Evolutionary conservation across 1,284 basidiomycete genomes (phyloP), one percentile per base, ranked within the genome.

Genomic region (Cryptococcus wingfieldii): DNA sequence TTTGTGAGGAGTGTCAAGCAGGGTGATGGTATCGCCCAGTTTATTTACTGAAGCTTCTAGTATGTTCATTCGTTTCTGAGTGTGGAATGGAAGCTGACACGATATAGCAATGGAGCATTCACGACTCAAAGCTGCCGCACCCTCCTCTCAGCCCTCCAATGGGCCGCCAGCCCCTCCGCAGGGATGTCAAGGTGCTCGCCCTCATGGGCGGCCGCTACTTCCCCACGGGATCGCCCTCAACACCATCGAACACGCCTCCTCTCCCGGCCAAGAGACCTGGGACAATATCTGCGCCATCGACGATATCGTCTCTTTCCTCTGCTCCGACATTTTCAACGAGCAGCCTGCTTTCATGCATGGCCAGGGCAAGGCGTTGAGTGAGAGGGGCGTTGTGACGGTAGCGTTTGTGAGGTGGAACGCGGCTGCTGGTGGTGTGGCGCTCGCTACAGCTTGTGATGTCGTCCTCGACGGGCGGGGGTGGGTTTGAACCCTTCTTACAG

Each of bases 181-280:
- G 72, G 1, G 63, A 68, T 10, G 69, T 79, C 55, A 73, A 69
- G 49, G 61, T 76, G 0, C 58, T 80, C 27, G 75, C 72, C 16
- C 64, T 80, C 58, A 76, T 80, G 71, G 76, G 73, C 46, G 74
- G 75, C n/a, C 54, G 65, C 34, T 79, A 79, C 71, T 79, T 56
- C 77, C 73, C 31, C 80, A 80, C 63, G 79, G 79, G 34, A 78
- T 80, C 46, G 78, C 78, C 9, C 72, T 80, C 47, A 77, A 79
- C 67, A 76, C 79, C 4, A 79, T 80, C 63, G 77, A 79, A 63
- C 68, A 74, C 19, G 67, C 71, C 23, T 49, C 65, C 7, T 70
- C 76, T 50, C 76, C n/a, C 0, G 72, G 73, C 0, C 63, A 68
- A 7, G 79, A 79, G 63, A 77, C 77, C 14, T 79, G 78, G 79